A percentile compares a stretch with the other conserved stretches of the same genome.
Conservation (phyloP, 768 basidiomycete genomes). For the Mrakia gelida region DNA sequence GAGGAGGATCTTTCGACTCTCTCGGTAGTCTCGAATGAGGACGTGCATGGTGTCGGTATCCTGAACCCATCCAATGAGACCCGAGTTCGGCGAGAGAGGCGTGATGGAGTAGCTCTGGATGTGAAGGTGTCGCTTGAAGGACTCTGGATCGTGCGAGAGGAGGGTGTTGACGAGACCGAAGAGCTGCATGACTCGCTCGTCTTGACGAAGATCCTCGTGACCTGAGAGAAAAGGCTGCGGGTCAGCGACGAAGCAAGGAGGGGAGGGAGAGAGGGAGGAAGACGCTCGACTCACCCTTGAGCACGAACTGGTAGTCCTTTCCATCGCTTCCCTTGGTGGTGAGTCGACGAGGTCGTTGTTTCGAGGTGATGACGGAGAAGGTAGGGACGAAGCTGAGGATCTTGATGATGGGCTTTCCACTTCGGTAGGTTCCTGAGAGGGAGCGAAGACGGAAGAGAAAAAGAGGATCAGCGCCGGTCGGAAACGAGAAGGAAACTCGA, state of each 20-base stretch:
- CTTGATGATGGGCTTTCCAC: constrained; percentile 72
- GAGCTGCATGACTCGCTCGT: constrained; percentile 98
- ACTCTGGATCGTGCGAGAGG: constrained; percentile 84
- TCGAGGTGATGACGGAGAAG: constrained; percentile 88
- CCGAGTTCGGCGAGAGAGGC: constrained; percentile 91
- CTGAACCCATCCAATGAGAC: constrained; percentile 90
- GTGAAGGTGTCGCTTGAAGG: constrained; percentile 91
- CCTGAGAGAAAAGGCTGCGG: constrained; percentile 50
- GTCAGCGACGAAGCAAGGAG: background rate
- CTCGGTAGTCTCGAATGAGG: constrained; percentile 90
- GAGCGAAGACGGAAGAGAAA: background rate
- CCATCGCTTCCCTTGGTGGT: constrained; percentile 86
- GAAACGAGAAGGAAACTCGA: background rate
- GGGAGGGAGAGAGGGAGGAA: background rate
- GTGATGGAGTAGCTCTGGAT: constrained; percentile 90
- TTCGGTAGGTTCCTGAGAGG: constrained; percentile 79
- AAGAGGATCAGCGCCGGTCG: constrained; percentile 4
- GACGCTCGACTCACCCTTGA: constrained; percentile 67
- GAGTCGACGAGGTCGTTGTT: constrained; percentile 88
- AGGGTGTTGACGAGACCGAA: constrained; percentile 95
- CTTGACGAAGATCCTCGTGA: constrained; percentile 97
- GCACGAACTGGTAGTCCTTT: constrained; percentile 79
- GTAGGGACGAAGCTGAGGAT: constrained; percentile 84
- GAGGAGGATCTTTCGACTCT: constrained; percentile 89
- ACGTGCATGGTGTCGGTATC: constrained; percentile 95